Evolutionary conservation across 768 basidiomycete species (phyloP).

Genomic region (Rhodotorula taiwanensis): DNA sequence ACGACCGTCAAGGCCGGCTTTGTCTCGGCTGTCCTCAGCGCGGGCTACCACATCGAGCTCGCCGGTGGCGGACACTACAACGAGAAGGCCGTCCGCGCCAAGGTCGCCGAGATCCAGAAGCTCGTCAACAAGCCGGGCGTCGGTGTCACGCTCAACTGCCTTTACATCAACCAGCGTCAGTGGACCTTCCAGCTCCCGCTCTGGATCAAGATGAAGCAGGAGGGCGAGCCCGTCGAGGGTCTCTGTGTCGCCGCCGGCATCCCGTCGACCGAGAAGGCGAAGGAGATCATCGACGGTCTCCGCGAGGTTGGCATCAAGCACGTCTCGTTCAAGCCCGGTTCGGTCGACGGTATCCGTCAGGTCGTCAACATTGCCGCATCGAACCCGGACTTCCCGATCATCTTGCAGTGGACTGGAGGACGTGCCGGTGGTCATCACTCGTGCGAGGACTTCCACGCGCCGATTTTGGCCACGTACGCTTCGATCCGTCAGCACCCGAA

Average conservation of each 20-base stretch:
- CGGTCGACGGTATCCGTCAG: conserved; percentile 93
- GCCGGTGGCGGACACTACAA: conserved; percentile 99
- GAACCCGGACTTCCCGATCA: conserved; percentile 92
- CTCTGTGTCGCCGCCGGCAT: conserved; percentile 98
- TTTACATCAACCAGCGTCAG: conserved; percentile 97
- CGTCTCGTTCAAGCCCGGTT: conserved; percentile 92
- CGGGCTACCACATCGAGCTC: conserved; percentile 92
- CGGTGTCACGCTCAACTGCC: conserved; percentile 84
- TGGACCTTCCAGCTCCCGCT: conserved; percentile 90
- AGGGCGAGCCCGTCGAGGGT: conserved; percentile 94
- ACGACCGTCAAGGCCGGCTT: conserved; percentile 93
- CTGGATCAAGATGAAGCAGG: conserved; percentile 95
- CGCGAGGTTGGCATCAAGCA: conserved; percentile 83
- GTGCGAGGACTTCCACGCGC: conserved; percentile 97
- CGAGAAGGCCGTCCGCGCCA: conserved; percentile 73
- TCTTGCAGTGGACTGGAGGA: conserved; percentile 98
- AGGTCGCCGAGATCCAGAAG: conserved; percentile 84
- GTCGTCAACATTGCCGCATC: conserved; percentile 90
- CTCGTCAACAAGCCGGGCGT: conserved; percentile 71
- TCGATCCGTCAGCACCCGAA: conserved; percentile 82
- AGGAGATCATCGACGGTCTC: conserved; percentile 84
- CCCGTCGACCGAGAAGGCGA: conserved; percentile 91
- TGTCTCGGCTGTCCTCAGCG: conserved; percentile 82
- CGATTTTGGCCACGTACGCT: conserved; percentile 80
- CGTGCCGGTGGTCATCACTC: conserved; percentile 98